Evolutionary conservation across 257 asterid genomes (phyloP).

Genomic region (Leptodermis oblonga): DNA sequence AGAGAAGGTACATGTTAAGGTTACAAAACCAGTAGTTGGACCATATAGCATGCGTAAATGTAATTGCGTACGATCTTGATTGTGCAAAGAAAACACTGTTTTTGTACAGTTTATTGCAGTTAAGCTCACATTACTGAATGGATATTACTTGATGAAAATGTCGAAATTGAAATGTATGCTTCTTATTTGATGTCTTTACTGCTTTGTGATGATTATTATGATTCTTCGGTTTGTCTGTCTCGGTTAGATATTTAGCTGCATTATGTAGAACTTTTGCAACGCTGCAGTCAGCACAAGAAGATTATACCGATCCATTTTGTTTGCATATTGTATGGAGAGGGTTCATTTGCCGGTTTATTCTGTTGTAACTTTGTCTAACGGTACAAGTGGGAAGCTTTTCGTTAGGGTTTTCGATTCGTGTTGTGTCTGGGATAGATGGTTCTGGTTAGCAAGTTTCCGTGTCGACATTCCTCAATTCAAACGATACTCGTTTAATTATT

Average conservation of each 20-base stretch:
- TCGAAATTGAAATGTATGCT: neutral
- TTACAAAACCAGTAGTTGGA: constrained; percentile 3
- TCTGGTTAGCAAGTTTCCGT: too few relatives aligned
- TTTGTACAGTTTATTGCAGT: neutral
- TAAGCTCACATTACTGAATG: neutral
- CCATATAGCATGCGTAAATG: neutral
- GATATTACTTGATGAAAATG: neutral
- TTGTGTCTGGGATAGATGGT: too few relatives aligned
- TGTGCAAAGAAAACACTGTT: neutral
- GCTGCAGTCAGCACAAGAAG: too few relatives aligned
- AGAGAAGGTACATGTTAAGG: neutral
- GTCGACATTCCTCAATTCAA: too few relatives aligned
- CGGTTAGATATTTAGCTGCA: neutral
- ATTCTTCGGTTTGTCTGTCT: neutral
- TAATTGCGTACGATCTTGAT: neutral
- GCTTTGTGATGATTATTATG: constrained; percentile 1
- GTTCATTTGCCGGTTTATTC: neutral
- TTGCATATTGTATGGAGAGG: neutral
- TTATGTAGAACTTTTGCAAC: neutral
- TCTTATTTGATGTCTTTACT: constrained; percentile 1
- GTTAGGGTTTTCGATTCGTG: too few relatives aligned
- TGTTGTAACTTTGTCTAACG: too few relatives aligned
- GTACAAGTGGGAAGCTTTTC: too few relatives aligned
- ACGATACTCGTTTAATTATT: too few relatives aligned
- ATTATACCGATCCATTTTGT: neutral